phyloP scores from a whole-genome alignment of 2,329 filamentous ascomycete species.

The Colletotrichum chlorophyti region DNA sequence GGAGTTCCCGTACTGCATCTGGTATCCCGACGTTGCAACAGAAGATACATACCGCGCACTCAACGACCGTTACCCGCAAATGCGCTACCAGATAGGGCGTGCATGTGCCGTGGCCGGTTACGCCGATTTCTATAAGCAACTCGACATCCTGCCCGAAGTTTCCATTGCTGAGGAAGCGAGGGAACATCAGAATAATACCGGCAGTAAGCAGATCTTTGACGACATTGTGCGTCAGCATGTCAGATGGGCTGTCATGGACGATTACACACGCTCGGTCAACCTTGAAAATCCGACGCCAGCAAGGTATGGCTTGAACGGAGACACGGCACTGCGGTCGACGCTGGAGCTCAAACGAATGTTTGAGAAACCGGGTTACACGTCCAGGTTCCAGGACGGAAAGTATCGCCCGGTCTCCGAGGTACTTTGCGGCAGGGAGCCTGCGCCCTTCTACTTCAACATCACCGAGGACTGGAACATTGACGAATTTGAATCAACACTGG shows the following conservation, averaged over 20 bases:
- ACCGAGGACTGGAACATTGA: too few species aligned
- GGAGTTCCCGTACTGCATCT: conserved; percentile 46
- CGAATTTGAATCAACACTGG: too few species aligned
- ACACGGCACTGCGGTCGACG: too few species aligned
- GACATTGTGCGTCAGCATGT: conserved; percentile 38
- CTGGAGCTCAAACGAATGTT: too few species aligned
- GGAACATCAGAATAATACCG: too few species aligned
- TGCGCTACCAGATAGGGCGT: conserved; percentile 44
- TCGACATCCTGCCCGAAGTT: conserved; percentile 42
- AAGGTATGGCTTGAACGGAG: too few species aligned
- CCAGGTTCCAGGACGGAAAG: too few species aligned
- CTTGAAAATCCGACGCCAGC: too few species aligned
- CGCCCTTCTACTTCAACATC: too few species aligned
- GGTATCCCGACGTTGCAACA: conserved; percentile 43
- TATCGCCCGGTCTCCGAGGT: too few species aligned
- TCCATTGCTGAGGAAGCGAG: conserved; percentile 46
- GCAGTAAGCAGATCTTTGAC: conserved; percentile 34
- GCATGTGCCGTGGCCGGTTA: conserved; percentile 48
- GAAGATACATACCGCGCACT: conserved; percentile 45
- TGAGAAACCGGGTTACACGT: too few species aligned
- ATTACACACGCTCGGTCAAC: conserved; percentile 38
- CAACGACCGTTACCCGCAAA: conserved; percentile 38
- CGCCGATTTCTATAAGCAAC: conserved; percentile 39
- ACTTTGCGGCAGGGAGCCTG: too few species aligned
- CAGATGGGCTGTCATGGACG: conserved; percentile 43